These are phyloP conservation scores for Gynostemma pentaphyllum DNA, from an alignment of 306 rosid species.

Conservation along the genomic window DNA sequence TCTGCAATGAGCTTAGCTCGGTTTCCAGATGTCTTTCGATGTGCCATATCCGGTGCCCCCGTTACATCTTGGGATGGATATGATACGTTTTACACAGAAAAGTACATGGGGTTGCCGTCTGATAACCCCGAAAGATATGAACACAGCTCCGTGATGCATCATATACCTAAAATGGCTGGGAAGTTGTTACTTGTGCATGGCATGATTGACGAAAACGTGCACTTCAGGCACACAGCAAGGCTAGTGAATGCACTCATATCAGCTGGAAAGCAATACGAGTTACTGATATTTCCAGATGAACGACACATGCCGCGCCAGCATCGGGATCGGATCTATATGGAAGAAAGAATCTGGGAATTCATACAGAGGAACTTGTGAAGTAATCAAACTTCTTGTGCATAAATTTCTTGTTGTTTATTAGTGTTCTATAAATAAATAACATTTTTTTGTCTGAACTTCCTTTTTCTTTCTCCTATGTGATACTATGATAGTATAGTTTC, in stretches of 20 bases:
- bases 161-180: slow-evolving; percentile 62
- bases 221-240: slow-evolving; percentile 93
- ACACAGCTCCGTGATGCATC: slow-evolving; percentile 58
- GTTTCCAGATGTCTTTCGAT: slow-evolving; percentile 57
- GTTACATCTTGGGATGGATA: slow-evolving; percentile 95
- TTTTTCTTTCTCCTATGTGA: background rate
- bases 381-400: background rate
- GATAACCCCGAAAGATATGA: slow-evolving; percentile 38
- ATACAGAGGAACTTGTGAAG: slow-evolving; percentile 58
- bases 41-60: slow-evolving; percentile 85
- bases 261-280: slow-evolving; percentile 73
- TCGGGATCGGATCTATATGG: slow-evolving; percentile 79
- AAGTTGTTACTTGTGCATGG: slow-evolving; percentile 76
- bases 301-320: slow-evolving; percentile 89
- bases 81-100: slow-evolving; percentile 92
- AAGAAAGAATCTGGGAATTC: slow-evolving; percentile 91
- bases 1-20: slow-evolving; percentile 74
- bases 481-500: background rate
- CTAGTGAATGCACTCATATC: slow-evolving; percentile 77
- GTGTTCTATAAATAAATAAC: background rate
- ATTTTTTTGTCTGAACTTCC: background rate
- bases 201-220: slow-evolving; percentile 96
- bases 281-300: slow-evolving; percentile 77
- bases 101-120: slow-evolving; percentile 84
- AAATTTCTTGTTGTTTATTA: background rate